phyloP scores from a whole-genome alignment of 345 rosid genomes.

The Arabis alpina region DNA sequence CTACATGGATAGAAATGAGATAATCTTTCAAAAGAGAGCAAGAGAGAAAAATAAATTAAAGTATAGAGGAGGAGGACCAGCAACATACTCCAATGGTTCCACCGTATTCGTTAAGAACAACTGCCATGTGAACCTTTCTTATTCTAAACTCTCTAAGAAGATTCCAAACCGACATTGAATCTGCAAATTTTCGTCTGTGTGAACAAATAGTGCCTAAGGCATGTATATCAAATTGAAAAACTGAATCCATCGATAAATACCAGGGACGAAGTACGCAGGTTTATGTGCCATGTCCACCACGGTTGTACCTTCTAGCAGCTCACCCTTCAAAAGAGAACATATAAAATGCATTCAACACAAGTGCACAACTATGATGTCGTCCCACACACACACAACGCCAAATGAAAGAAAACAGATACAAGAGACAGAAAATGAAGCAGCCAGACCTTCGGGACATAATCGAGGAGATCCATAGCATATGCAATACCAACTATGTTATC shows the following conservation, averaged over 20 bases:
- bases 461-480: constrained; percentile 97
- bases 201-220: neutral
- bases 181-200: constrained; percentile 51
- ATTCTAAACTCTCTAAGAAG: constrained; percentile 98
- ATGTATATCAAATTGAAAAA: neutral
- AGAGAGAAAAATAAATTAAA: neutral
- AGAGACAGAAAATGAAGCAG: constrained; percentile 31
- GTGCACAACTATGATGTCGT: constrained; percentile 49
- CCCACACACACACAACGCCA: constrained; percentile 33
- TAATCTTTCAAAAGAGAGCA: neutral
- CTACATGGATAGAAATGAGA: constrained; percentile 49
- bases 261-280: constrained; percentile 97
- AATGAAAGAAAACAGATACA: constrained; percentile 39
- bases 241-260: constrained; percentile 50
- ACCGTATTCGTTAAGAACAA: constrained; percentile 96
- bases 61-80: constrained; percentile 17
- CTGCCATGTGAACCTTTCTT: constrained; percentile 99
- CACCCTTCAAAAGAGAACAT: constrained; percentile 84
- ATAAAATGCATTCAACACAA: constrained; percentile 49
- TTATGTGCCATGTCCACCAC: constrained; percentile 97
- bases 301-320: constrained; percentile 72
- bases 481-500: constrained; percentile 98
- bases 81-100: constrained; percentile 95
- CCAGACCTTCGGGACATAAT: constrained; percentile 87
- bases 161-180: constrained; percentile 99